These are phyloP conservation scores for Metarhizium robertsii DNA, from an alignment of 2,329 filamentous ascomycete genomes.

Conservation along the genomic window DNA sequence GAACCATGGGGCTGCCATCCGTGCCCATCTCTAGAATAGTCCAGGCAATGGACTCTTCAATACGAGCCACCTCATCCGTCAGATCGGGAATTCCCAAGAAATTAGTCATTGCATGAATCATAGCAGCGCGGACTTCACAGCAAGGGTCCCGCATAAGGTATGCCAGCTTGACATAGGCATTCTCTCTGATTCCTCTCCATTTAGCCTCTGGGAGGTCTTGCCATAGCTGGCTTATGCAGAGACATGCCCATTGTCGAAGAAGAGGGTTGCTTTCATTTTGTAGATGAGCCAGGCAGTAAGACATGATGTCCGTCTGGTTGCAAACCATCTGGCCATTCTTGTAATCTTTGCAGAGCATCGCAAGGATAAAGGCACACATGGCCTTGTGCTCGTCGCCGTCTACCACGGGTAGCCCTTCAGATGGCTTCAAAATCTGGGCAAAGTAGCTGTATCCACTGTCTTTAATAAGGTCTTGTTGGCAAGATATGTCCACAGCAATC, in stretches of 20 bases:
- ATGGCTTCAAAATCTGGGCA: constrained; percentile 80
- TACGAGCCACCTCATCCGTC: constrained; percentile 81
- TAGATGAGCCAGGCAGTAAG: constrained; percentile 75
- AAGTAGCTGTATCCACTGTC: constrained; percentile 98
- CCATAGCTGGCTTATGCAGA: constrained; percentile 95
- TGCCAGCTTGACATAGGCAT: constrained; percentile 73
- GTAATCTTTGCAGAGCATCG: constrained; percentile 94
- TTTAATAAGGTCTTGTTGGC: constrained; percentile 88
- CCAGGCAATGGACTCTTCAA: constrained; percentile 85
- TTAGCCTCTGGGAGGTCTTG: constrained; percentile 85
- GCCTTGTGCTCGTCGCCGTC: constrained; percentile 93
- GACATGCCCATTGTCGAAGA: constrained; percentile 87
- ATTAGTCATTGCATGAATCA: constrained; percentile 86
- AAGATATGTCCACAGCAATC: constrained; percentile 87
- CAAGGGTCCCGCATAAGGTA: constrained; percentile 75
- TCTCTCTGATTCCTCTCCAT: constrained; percentile 86
- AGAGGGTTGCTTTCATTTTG: constrained; percentile 80
- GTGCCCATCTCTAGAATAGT: constrained; percentile 85
- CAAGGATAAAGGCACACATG: constrained; percentile 97
- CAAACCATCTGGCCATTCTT: constrained; percentile 87
- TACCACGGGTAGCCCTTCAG: constrained; percentile 71
- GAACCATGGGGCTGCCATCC: constrained; percentile 88
- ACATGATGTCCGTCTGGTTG: constrained; percentile 82
- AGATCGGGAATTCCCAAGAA: constrained; percentile 91
- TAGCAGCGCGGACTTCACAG: constrained; percentile 86